Conservation (phyloP, 768 basidiomycete species). For the Polyporus arcularius region DNA sequence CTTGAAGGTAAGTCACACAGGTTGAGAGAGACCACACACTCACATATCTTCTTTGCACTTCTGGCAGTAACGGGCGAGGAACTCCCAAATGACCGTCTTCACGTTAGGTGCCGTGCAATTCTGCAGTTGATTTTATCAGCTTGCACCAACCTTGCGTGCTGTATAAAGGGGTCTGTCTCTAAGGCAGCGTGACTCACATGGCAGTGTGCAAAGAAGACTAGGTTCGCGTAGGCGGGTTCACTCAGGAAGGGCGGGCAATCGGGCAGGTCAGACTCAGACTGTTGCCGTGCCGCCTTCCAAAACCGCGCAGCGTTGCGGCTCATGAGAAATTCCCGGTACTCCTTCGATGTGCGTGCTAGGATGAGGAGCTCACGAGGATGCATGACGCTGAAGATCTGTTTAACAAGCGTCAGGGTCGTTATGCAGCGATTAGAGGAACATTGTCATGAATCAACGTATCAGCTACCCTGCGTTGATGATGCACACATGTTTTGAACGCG, state of each 20-base stretch:
- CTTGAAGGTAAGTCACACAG: too few species aligned
- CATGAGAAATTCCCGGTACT: slow-evolving; percentile 6
- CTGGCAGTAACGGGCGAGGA: background rate
- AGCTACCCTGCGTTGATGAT: too few species aligned
- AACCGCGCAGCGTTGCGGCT: slow-evolving; percentile 1
- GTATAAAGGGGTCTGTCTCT: too few species aligned
- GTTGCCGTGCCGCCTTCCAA: slow-evolving; percentile 9
- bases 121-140: background rate
- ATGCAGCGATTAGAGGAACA: too few species aligned
- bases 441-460: too few species aligned
- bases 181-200: background rate
- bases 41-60: too few species aligned
- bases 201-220: slow-evolving; percentile 11
- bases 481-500: too few species aligned
- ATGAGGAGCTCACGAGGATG: too few species aligned
- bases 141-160: too few species aligned
- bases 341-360: too few species aligned
- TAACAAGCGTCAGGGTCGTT: background rate
- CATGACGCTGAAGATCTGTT: background rate
- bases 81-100: slow-evolving; percentile 1
- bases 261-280: slow-evolving; percentile 7
- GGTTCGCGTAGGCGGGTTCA: slow-evolving; percentile 18
- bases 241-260: slow-evolving; percentile 8
- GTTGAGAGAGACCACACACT: too few species aligned
- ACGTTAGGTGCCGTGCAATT: background rate